phyloP scores from a whole-genome alignment of 495 filamentous ascomycete genomes.

The Aspergillus nanangensis region DNA sequence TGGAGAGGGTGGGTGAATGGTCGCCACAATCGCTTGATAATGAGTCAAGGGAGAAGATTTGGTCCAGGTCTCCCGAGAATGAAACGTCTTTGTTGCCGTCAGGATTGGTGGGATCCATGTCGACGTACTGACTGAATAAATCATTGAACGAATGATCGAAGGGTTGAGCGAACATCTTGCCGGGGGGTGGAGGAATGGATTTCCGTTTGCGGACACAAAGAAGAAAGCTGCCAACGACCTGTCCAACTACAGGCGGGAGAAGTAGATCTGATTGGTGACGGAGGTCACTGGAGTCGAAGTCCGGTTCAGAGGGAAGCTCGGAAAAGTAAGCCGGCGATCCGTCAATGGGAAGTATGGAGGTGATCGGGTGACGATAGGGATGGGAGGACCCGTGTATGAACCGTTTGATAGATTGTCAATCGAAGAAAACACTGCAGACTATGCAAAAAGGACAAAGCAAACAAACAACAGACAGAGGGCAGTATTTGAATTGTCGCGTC shows the following conservation, averaged over 20 bases:
- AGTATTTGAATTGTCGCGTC: conserved; percentile 40
- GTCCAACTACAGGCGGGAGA: neutral
- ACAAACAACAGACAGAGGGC: conserved; percentile 43
- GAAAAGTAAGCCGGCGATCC: conserved; percentile 16
- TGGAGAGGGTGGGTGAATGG: conserved; percentile 35
- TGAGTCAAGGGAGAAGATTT: conserved; percentile 38
- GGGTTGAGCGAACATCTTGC: conserved; percentile 43
- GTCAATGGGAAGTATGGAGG: conserved; percentile 3
- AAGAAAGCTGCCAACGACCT: conserved; percentile 17
- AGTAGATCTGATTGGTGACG: conserved; percentile 4
- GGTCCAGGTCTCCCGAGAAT: conserved; percentile 41
- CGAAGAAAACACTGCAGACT: conserved; percentile 42
- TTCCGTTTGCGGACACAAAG: conserved; percentile 42
- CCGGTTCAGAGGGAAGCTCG: conserved; percentile 13
- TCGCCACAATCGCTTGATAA: conserved; percentile 45
- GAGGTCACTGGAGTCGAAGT: conserved; percentile 5
- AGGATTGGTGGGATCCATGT: conserved; percentile 36
- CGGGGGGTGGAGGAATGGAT: conserved; percentile 25
- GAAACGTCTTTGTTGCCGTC: conserved; percentile 42
- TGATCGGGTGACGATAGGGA: conserved; percentile 9
- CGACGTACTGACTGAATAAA: conserved; percentile 50
- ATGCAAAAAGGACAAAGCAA: conserved; percentile 50
- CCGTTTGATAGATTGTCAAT: conserved; percentile 39
- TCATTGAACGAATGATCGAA: conserved; percentile 49
- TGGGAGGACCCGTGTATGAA: conserved; percentile 19